Evolutionary conservation across 805 yeast genomes (phyloP).

Genomic region (Kockiozyma suomiensis): DNA sequence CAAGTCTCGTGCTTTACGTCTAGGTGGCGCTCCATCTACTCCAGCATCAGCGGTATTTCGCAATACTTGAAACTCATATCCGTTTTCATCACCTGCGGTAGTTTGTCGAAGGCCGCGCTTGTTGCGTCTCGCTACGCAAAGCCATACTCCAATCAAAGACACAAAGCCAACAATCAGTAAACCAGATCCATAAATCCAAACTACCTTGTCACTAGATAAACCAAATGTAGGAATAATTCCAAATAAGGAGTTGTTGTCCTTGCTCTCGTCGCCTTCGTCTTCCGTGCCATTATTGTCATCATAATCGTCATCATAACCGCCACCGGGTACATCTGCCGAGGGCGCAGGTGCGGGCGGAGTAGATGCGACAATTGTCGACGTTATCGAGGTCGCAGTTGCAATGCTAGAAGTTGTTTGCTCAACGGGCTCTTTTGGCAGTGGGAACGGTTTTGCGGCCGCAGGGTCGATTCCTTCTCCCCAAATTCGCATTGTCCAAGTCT

Average conservation of each 20-base stretch:
- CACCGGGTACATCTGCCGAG: constrained; percentile 3
- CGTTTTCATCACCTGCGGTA: constrained; percentile 49
- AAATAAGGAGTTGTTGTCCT: constrained; percentile 5
- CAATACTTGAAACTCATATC: constrained; percentile 64
- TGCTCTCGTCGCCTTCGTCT: not conserved
- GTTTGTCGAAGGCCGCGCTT: constrained; percentile 41
- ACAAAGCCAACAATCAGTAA: constrained; percentile 51
- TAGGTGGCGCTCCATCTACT: constrained; percentile 1
- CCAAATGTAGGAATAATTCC: constrained; percentile 42
- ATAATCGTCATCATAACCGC: constrained; percentile 13
- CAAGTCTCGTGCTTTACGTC: constrained; percentile 31
- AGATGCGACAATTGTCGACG: constrained; percentile 28
- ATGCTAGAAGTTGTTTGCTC: constrained; percentile 30
- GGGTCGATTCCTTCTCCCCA: constrained; percentile 81
- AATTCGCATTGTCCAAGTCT: constrained; percentile 73
- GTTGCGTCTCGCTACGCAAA: constrained; percentile 47
- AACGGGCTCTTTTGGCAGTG: constrained; percentile 42
- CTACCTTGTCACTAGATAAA: constrained; percentile 36
- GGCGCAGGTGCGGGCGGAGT: constrained; percentile 24
- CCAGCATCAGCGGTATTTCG: constrained; percentile 34
- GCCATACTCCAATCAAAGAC: constrained; percentile 43
- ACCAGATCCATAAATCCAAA: constrained; percentile 46
- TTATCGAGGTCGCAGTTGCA: too few species aligned
- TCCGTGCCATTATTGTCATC: constrained; percentile 12
- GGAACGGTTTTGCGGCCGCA: constrained; percentile 59